These are phyloP conservation scores for Botrytis hyacinthi DNA, from an alignment of 2,329 filamentous ascomycete species.

Conservation along the genomic window DNA sequence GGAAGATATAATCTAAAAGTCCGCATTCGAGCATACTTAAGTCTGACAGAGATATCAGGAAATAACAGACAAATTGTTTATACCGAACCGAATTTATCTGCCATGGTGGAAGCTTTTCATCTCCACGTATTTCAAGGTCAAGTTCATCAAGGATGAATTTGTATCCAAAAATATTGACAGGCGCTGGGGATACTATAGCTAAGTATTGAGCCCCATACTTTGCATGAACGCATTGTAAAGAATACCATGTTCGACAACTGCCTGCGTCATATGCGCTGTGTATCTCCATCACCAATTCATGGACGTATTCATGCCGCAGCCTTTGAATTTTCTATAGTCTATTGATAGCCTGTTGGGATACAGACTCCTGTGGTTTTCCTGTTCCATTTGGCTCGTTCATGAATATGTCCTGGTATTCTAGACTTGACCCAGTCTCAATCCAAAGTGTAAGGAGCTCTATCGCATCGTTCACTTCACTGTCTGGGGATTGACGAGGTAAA, in stretches of 20 bases:
- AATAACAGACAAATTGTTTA: no score
- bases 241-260: not conserved
- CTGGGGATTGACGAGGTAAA: not conserved
- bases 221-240: not conserved
- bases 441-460: not conserved
- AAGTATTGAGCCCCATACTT: not conserved
- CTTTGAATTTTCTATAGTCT: not conserved
- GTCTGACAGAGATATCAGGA: no score
- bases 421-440: not conserved
- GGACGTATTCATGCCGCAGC: not conserved
- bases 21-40: no score
- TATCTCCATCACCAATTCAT: not conserved
- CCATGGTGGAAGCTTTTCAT: not conserved
- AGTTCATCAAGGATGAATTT: not conserved
- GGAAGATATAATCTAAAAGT: no score
- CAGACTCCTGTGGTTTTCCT: not conserved
- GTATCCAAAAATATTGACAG: not conserved
- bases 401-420: not conserved
- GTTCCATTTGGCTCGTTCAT: not conserved
- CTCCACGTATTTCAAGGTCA: not conserved
- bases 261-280: not conserved
- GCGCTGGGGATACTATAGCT: not conserved
- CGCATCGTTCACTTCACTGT: not conserved
- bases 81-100: no score
- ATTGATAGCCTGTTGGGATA: fast-evolving